These are phyloP conservation scores for Pyrenophora teres DNA, from an alignment of 2,329 filamentous ascomycete genomes.

Conservation along the genomic window DNA sequence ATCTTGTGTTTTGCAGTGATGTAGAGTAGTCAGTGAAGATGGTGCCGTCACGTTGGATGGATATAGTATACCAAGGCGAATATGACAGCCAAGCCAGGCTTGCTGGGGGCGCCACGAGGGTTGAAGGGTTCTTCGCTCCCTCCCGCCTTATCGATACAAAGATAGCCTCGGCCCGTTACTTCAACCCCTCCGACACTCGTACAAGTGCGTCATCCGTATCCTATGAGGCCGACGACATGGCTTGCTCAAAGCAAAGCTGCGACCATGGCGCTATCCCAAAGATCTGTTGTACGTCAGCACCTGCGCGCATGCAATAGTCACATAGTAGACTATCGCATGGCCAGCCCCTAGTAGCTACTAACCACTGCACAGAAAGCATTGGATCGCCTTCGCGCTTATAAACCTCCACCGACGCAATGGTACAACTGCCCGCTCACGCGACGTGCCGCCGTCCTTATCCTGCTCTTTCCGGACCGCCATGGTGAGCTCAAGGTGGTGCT, in stretches of 20 bases:
- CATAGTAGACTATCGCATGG: too few species aligned
- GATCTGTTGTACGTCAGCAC: conserved; percentile 30
- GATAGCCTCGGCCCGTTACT: conserved; percentile 34
- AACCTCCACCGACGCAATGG: conserved; percentile 63
- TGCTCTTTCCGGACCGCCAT: conserved; percentile 81
- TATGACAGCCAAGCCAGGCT: neutral
- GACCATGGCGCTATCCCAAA: conserved; percentile 40
- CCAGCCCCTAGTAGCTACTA: conserved; percentile 6
- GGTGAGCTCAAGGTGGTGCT: conserved; percentile 75
- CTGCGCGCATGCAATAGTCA: neutral
- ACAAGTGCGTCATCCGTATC: conserved; percentile 10
- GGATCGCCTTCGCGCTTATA: conserved; percentile 60
- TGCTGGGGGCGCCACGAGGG: conserved; percentile 9
- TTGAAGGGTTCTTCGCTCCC: conserved; percentile 1
- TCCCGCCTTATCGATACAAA: neutral
- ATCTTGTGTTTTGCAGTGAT: conserved; percentile 6
- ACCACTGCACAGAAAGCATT: conserved; percentile 53
- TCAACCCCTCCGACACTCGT: conserved; percentile 27
- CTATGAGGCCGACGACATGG: conserved; percentile 38
- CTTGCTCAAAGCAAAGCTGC: conserved; percentile 34
- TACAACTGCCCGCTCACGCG: conserved; percentile 62
- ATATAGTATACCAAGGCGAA: neutral
- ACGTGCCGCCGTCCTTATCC: conserved; percentile 83
- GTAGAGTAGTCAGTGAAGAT: neutral
- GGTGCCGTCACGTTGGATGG: too few species aligned